Evolutionary conservation across 192 early-diverging fungal genomes (phyloP), one percentile per base, ranked within the genome.

Genomic region (Helicostylum pulchrum): DNA sequence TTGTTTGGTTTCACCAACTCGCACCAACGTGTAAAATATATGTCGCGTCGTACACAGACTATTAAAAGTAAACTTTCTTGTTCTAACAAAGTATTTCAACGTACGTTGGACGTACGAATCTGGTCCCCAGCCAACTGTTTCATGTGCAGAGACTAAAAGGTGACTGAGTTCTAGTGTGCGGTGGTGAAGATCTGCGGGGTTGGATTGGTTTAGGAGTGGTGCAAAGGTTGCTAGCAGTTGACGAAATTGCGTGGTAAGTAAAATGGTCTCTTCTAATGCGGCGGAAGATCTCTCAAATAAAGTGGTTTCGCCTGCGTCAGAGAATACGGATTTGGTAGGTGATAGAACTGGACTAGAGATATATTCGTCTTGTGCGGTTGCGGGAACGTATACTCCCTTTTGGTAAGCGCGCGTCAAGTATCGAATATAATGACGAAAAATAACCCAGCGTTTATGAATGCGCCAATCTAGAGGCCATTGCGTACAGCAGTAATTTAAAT

Each of bases 1-100:
- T 69, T 91, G 88, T 53, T 86, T 82, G 63, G 80, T 86, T 54
- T 90, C 84, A 47, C 90, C 90, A 8, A 82, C 64, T 19, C 66
- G 61, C 4, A 83, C 66, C 15, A 88, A 76, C 0, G 79, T 70
- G 30, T 78, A 69, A 55, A 87, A 75, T 7, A 90, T 71, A 62
- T 85, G 86, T 1, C 87, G 87, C 53, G 85, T 43, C 45, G 88
- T 77, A 2, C 78, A 74, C 14, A 87, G 86, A 55, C 86, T 87
- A 66, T 91, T 87, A 77, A 85, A 90, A 0, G 90, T 90, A 52
- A 85, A 81, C 61, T 62, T 43, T 17, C 57, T 31, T 21, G 36
- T 59, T 9, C 57, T 31, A 15, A 20, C 6, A 45, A 59, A 59
- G 21, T 43, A 42, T 8, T 43, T 39, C 0, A 59, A 20, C 12